phyloP scores from a whole-genome alignment of 805 yeast genomes.

The Ogataea nonfermentans region DNA sequence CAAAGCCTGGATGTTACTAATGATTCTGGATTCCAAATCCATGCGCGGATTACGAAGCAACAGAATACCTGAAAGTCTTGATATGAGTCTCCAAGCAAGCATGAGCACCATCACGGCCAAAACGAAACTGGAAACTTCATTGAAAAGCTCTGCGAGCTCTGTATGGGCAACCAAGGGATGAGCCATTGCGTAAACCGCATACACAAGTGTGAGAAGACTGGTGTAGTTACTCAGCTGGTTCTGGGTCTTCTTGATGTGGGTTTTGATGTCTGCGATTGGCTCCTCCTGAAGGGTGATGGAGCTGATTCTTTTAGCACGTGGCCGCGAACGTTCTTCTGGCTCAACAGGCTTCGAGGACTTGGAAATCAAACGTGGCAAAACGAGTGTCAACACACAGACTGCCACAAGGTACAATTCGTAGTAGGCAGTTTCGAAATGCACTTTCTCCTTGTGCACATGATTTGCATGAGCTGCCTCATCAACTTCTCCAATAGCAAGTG shows the following conservation, averaged over 20 bases:
- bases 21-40: constrained; percentile 38
- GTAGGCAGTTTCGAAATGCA: constrained; percentile 22
- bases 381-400: constrained; percentile 32
- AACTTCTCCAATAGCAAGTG: constrained; percentile 34
- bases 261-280: constrained; percentile 15
- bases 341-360: constrained; percentile 1
- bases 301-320: constrained; percentile 25
- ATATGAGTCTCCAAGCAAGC: constrained; percentile 41
- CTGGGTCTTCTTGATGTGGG: constrained; percentile 13
- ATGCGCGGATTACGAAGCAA: constrained; percentile 52
- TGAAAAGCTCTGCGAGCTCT: constrained; percentile 20
- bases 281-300: constrained; percentile 28
- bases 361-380: constrained; percentile 32
- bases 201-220: constrained; percentile 41
- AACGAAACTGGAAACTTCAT: constrained; percentile 26
- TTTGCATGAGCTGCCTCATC: constrained; percentile 29
- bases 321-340: constrained; percentile 12
- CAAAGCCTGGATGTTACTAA: constrained; percentile 44
- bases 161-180: constrained; percentile 28
- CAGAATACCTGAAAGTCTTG: constrained; percentile 49
- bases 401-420: constrained; percentile 32
- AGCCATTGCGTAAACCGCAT: constrained; percentile 31
- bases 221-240: constrained; percentile 39
- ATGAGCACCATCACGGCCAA: constrained; percentile 26
- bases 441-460: constrained; percentile 27